Evolutionary conservation across 2,329 filamentous ascomycete species (phyloP), one percentile per base, ranked within the genome.

Genomic region (Ophiostoma sp.): DNA sequence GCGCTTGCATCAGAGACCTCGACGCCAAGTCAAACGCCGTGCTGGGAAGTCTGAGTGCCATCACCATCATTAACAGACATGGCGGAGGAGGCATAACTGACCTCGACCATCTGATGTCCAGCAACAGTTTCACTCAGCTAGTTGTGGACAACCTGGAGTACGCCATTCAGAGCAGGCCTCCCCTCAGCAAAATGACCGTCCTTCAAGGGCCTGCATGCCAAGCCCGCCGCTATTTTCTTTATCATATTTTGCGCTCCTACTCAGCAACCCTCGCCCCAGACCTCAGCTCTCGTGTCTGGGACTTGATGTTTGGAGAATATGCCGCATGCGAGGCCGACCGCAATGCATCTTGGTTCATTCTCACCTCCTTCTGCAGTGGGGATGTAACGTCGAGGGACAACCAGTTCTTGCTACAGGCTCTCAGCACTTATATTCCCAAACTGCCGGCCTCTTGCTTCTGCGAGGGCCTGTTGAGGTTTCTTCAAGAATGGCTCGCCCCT

Each of bases 41-140:
- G 0, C 84, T 91, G 7, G 92, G 92, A 1, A 95, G 91, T 74
- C 84, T 94, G 27, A 90, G 88, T 76, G 89, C 88, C 20, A 80
- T 93, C 66, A 80, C 77, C 68, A 79, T 83, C 65, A 76, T 87
- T 23, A 80, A 85, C n/a, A 80, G 81, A 10, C 79, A 79, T 27
- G 79, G 36, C 13, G 15, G 39, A 17, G 65, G 83, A 52, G 76
- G 84, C 52, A 75, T 75, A 3, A 79, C 79, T 8, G 87, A 90
- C 71, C 78, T 92, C 31, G 82, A 81, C 36, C 78, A 80, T n/a
- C 79, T 93, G 67, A 84, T 86, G 10, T 79, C 82, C 7, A 83
- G 89, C n/a, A 85, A 89, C 75, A 83, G 87, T 72, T 78, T 93
- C 67, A 85, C 87, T 0, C 80, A 80, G 68, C 80, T 93, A 4